Percentiles rank a stretch among this genome's conserved stretches.
Conservation (phyloP, 257 asterid genomes). For the Capsicum rhomboideum region DNA sequence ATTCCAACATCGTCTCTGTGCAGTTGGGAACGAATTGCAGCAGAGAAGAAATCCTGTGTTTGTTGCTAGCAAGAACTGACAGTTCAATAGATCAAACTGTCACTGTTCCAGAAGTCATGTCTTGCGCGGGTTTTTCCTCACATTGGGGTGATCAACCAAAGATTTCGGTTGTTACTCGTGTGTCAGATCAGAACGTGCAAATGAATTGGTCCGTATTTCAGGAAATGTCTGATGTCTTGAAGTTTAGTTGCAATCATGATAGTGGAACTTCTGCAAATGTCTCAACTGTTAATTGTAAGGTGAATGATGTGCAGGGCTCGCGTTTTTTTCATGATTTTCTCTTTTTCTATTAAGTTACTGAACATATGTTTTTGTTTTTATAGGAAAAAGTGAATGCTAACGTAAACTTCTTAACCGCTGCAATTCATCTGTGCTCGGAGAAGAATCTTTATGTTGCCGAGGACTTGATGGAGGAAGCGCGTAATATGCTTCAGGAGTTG, state of each 20-base stretch:
- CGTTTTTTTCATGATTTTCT: neutral
- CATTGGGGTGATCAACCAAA: neutral
- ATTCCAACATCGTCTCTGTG: slow-evolving; percentile 25
- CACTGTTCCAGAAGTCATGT: neutral
- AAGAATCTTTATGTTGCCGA: slow-evolving; percentile 6
- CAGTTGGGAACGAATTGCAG: slow-evolving; percentile 11
- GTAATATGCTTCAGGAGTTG: slow-evolving; percentile 12
- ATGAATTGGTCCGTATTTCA: slow-evolving; percentile 23
- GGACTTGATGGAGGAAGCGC: neutral
- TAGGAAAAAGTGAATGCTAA: slow-evolving; percentile 15
- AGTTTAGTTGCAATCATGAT: neutral
- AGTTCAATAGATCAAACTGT: neutral
- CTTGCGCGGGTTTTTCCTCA: neutral
- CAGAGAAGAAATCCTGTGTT: slow-evolving; percentile 20
- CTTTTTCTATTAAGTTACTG: neutral
- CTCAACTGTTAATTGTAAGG: neutral
- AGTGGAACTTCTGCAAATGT: neutral
- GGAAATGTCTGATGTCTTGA: slow-evolving; percentile 2
- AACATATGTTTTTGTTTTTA: neutral
- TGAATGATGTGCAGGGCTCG: neutral
- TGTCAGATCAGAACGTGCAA: neutral
- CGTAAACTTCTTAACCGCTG: neutral
- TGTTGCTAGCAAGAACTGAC: neutral
- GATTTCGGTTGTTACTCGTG: neutral
- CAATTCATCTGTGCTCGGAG: neutral